Percentiles rank a stretch among this genome's conserved stretches.
Conservation (phyloP, 2,329 filamentous ascomycete species). For the Aureobasidium sp. region DNA sequence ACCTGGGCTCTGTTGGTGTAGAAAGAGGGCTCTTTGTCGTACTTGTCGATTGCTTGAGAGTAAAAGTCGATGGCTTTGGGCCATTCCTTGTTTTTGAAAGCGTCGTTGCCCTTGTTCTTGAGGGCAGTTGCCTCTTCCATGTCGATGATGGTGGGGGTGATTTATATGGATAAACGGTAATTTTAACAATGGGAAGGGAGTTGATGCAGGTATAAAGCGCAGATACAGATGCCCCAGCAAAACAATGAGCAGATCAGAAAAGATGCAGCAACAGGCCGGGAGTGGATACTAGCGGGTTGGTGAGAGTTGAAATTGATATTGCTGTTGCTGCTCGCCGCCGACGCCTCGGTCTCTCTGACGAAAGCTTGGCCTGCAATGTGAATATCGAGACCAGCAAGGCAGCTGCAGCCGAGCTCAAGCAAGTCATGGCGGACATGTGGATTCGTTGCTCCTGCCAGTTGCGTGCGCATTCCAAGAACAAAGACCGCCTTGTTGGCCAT, state of each 20-base stretch:
- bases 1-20: constrained; percentile 95
- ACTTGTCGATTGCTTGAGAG: constrained; percentile 75
- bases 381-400: background rate
- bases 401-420: background rate
- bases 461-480: too few relatives aligned
- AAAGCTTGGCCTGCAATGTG: constrained; percentile 2
- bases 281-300: too few relatives aligned
- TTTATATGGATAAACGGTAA: background rate
- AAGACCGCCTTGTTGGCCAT: background rate
- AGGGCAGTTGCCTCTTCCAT: constrained; percentile 62
- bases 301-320: too few relatives aligned
- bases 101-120: constrained; percentile 92
- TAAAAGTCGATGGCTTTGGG: constrained; percentile 74
- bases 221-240: background rate
- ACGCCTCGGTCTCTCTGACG: constrained; percentile 7
- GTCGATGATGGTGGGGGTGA: background rate
- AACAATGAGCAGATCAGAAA: background rate
- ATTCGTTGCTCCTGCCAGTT: too few relatives aligned
- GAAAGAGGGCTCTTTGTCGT: constrained; percentile 79
- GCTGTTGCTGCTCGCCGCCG: background rate
- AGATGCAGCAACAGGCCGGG: too few relatives aligned
- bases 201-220: background rate
- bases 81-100: constrained; percentile 85
- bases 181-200: background rate
- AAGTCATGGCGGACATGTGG: constrained; percentile 7